A percentile compares a stretch with the other conserved stretches of the same genome.
Conservation (phyloP, 2,329 filamentous ascomycete genomes). For the Magnaporthiopsis poae region DNA sequence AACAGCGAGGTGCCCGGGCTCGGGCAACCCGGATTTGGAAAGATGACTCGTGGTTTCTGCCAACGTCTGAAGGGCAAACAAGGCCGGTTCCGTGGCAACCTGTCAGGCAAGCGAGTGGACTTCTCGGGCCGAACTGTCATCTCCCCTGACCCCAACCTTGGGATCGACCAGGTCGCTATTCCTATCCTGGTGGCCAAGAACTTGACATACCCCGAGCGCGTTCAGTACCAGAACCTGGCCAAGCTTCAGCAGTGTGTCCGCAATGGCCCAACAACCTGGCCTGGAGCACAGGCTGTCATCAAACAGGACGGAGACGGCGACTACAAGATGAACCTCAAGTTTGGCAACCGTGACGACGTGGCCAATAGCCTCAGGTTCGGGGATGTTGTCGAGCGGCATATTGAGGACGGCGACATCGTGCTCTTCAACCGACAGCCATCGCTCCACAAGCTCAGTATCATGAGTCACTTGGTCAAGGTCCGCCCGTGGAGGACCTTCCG, state of each 20-base stretch:
- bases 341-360: slow-evolving; percentile 59
- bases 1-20: slow-evolving; percentile 92
- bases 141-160: slow-evolving; percentile 87
- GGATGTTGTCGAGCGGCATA: slow-evolving; percentile 85
- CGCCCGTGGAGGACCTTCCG: slow-evolving; percentile 92
- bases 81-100: slow-evolving; percentile 88
- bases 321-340: slow-evolving; percentile 67
- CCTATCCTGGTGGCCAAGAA: slow-evolving; percentile 89
- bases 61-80: slow-evolving; percentile 95
- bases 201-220: slow-evolving; percentile 86
- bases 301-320: slow-evolving; percentile 55
- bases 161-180: slow-evolving; percentile 87
- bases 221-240: slow-evolving; percentile 73
- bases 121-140: slow-evolving; percentile 97
- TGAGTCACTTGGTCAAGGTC: slow-evolving; percentile 87
- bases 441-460: slow-evolving; percentile 95
- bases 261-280: slow-evolving; percentile 70
- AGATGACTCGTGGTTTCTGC: slow-evolving; percentile 84
- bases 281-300: slow-evolving; percentile 70
- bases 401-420: slow-evolving; percentile 91
- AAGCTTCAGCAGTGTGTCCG: slow-evolving; percentile 66
- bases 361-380: slow-evolving; percentile 69
- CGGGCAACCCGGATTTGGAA: slow-evolving; percentile 78
- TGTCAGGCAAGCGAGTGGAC: slow-evolving; percentile 96
- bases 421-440: slow-evolving; percentile 97